These are phyloP conservation scores for Albugo laibachii DNA, from an alignment of 352 stramenopile genomes.

Conservation along the genomic window DNA sequence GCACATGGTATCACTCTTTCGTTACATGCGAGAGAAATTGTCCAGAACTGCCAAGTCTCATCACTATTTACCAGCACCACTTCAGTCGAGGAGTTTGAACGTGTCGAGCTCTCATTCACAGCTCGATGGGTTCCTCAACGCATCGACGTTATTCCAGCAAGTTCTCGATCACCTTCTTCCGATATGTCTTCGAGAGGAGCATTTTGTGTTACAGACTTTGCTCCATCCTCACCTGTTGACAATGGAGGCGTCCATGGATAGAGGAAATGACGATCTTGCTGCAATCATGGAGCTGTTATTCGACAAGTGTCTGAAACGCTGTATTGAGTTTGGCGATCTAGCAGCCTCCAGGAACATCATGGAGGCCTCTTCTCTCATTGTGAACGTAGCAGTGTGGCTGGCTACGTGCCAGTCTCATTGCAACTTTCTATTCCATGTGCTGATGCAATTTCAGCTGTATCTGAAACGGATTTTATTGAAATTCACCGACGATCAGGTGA, in stretches of 20 bases:
- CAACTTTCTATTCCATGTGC: conserved; percentile 42
- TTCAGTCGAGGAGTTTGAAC: conserved; percentile 43
- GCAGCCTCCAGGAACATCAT: conserved; percentile 33
- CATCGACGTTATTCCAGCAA: conserved; percentile 39
- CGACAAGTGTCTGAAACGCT: conserved; percentile 47
- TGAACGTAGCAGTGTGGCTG: conserved; percentile 24
- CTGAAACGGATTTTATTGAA: conserved; percentile 64
- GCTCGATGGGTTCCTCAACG: conserved; percentile 24
- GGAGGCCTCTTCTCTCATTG: conserved; percentile 35
- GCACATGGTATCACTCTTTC: conserved; percentile 36
- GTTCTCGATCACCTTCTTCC: conserved; percentile 43
- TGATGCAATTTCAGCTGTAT: conserved; percentile 59
- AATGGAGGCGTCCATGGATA: neutral
- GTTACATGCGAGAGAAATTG: conserved; percentile 35
- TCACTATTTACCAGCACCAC: conserved; percentile 32
- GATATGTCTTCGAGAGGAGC: conserved; percentile 28
- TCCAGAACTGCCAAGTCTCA: conserved; percentile 18
- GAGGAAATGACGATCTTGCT: conserved; percentile 22
- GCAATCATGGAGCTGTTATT: conserved; percentile 44
- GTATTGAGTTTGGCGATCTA: conserved; percentile 49
- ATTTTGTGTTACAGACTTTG: conserved; percentile 20
- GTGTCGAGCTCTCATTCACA: conserved; percentile 25
- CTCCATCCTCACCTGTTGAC: conserved; percentile 13
- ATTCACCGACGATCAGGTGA: conserved; percentile 49
- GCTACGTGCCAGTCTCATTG: conserved; percentile 22